These are phyloP conservation scores for Dactylella cylindrospora DNA, from an alignment of 2,329 filamentous ascomycete species.

Conservation along the genomic window DNA sequence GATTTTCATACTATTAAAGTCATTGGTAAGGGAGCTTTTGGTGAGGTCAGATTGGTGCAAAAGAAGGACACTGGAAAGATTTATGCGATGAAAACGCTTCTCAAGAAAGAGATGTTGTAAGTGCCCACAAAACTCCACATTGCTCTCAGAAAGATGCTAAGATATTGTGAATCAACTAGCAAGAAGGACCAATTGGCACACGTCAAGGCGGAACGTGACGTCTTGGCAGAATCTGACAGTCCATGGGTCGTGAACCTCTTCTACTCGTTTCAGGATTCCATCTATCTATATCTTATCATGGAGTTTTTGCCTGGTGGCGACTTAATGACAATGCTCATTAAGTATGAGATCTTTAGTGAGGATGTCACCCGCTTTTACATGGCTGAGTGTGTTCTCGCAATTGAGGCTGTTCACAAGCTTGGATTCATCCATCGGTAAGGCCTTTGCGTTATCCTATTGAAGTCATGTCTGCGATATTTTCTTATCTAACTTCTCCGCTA, in stretches of 20 bases:
- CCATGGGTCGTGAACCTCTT: slow-evolving; percentile 98
- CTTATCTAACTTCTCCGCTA: slow-evolving; percentile 47
- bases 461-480: neutral
- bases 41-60: slow-evolving; percentile 95
- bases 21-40: slow-evolving; percentile 97
- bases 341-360: slow-evolving; percentile 99
- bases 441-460: neutral
- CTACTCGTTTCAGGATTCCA: slow-evolving; percentile 94
- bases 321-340: slow-evolving; percentile 99
- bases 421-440: slow-evolving; percentile 95
- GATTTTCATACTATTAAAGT: slow-evolving; percentile 98
- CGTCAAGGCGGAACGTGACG: slow-evolving; percentile 95
- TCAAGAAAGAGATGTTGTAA: slow-evolving; percentile 95
- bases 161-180: neutral
- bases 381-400: slow-evolving; percentile 96
- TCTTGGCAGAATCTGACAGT: slow-evolving; percentile 97
- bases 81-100: slow-evolving; percentile 95
- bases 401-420: slow-evolving; percentile 95
- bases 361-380: slow-evolving; percentile 99
- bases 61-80: slow-evolving; percentile 95
- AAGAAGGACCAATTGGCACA: slow-evolving; percentile 91
- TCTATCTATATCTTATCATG: slow-evolving; percentile 99
- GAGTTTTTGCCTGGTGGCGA: slow-evolving; percentile 98
- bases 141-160: neutral
- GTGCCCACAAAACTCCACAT: slow-evolving; percentile 2